phyloP scores from a whole-genome alignment of 225 moss, liverwort and hornwort species.

The Pseudoscleropodium purum region DNA sequence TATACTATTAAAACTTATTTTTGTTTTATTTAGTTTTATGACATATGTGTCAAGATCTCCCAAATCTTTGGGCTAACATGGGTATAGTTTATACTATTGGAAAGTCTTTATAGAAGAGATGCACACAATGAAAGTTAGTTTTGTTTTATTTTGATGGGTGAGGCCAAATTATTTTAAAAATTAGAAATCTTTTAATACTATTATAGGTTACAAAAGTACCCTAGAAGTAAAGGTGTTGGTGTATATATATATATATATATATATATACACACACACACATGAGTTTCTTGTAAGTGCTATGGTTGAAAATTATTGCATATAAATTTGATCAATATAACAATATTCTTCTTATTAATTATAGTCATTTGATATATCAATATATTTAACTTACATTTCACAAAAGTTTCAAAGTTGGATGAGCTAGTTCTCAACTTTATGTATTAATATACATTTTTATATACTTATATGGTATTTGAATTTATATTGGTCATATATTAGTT shows the following conservation, averaged over 20 bases:
- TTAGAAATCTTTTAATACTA: no score
- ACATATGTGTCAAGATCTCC: rapidly evolving
- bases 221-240: rapidly evolving
- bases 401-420: neutral
- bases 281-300: neutral
- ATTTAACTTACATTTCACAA: neutral
- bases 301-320: neutral
- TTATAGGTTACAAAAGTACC: neutral
- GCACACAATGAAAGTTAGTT: no score
- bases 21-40: neutral
- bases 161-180: neutral
- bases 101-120: no score
- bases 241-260: no score
- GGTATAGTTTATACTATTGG: no score
- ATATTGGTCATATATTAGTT: no score
- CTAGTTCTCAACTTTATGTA: no score
- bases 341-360: neutral
- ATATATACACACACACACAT: no score
- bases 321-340: no score
- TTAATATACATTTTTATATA: no score
- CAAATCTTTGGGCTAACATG: neutral
- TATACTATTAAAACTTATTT: neutral
- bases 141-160: neutral
- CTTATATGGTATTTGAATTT: neutral
- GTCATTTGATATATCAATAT: no score